phyloP scores from a whole-genome alignment of 1,284 basidiomycete species.

The Tilletiopsis washingtonensis region DNA sequence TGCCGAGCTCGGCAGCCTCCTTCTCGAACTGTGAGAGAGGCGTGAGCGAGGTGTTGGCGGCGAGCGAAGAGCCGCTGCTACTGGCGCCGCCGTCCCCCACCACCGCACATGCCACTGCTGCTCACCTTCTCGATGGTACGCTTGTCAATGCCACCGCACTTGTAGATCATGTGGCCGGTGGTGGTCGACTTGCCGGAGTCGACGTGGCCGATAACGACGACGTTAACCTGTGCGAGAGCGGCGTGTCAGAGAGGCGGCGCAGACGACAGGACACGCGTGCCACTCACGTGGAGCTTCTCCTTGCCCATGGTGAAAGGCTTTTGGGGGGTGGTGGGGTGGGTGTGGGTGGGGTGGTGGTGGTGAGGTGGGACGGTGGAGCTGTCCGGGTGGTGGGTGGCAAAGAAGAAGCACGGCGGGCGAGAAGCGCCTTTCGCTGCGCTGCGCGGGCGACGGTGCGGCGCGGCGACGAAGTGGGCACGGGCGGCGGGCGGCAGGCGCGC shows the following conservation, averaged over 20 bases:
- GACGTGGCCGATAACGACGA: conserved; percentile 48
- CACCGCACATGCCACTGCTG: not conserved
- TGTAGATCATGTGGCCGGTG: conserved; percentile 99
- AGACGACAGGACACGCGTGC: not conserved
- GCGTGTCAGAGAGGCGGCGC: not conserved
- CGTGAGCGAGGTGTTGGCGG: not conserved
- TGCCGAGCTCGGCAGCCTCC: conserved; percentile 99
- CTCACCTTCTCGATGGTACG: conserved; percentile 90
- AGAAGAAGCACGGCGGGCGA: too few species aligned
- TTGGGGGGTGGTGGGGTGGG: not conserved
- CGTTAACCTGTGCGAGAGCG: conserved; percentile 35
- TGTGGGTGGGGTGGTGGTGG: too few species aligned
- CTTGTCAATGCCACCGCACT: conserved; percentile 99
- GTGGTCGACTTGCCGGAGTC: conserved; percentile 84
- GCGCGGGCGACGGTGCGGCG: too few species aligned
- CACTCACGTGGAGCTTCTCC: conserved; percentile 35
- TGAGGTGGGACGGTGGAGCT: too few species aligned
- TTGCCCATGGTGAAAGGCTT: conserved; percentile 29
- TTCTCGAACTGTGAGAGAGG: conserved; percentile 70
- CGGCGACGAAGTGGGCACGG: too few species aligned
- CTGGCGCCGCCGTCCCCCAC: not conserved
- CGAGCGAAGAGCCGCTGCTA: not conserved
- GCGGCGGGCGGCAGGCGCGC: too few species aligned
- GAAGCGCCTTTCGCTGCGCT: too few species aligned
- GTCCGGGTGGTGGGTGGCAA: too few species aligned